Base-by-base conservation (phyloP, 345 rosid genomes). In the Eucalyptus tenuipes region DNA sequence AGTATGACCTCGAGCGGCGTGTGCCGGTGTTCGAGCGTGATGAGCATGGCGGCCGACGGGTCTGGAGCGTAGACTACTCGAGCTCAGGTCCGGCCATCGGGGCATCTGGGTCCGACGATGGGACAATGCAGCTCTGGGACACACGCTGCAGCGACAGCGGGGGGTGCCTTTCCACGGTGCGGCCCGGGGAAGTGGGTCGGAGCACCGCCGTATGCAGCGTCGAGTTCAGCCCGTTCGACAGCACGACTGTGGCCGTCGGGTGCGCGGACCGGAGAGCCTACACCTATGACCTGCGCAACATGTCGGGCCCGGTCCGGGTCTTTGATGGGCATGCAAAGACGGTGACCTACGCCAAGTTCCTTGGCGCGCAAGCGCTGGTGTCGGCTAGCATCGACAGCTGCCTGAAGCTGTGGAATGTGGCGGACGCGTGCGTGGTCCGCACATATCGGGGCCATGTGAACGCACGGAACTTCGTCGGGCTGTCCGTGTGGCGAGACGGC, bases 31-130 rank as follows among this genome's bases (percentile, higher is more conserved):
- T 94, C 87, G 99, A 97, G 88, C 94, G 99, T 13, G 99, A 97
- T 87, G 99, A 97, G 91, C 99, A 97, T 86, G 98, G 99, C 16
- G 99, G 99, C 11, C 92, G 99, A 40, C 92, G 97, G 91, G 94
- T 97, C 40, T 95, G 98, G 99, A 96, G 97, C 93, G 92, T 97
- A 75, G 99, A 96, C 89, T 97, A 97, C 87, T 92, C 97, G 49
- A 89, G 75, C 40, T 89, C 89, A 75, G 92, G 92, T 8, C 94
- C 96, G 40, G 86, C 61, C 9, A 6, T 96, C 13, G 97, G 99
- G 14, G 99, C 96, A n/a, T 97, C 99, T 10, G 99, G 96, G 49
- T 96, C 99, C 11, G 99, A 96, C 40, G 99, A 96, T 61, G 99
- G 99, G 47, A 94, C 97, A 85, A 91, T 95, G 92, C 99, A 97